Evolutionary conservation across 1,284 basidiomycete genomes (phyloP).

Genomic region (Apiotrichum siamense): DNA sequence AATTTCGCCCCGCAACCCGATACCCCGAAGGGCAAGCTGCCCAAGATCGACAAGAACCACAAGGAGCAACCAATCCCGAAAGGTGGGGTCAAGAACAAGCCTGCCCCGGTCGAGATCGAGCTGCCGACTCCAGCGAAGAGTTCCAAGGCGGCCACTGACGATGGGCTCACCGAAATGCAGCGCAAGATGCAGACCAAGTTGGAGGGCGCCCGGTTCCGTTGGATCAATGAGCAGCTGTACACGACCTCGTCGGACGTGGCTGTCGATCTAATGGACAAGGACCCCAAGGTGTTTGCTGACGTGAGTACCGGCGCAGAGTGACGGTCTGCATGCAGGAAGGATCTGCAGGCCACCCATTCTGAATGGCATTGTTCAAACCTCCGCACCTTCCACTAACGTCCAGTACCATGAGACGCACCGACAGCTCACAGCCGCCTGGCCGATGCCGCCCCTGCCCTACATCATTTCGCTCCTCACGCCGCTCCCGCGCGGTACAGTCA

Average conservation of each 20-base stretch:
- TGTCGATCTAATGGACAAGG: conserved; percentile 70
- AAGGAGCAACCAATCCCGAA: not conserved
- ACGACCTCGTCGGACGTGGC: conserved; percentile 70
- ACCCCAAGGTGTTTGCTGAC: conserved; percentile 68
- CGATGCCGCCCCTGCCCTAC: conserved; percentile 76
- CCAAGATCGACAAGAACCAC: not conserved
- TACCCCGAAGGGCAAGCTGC: not conserved
- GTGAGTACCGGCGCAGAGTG: too few relatives aligned
- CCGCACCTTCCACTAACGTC: conserved; percentile 6
- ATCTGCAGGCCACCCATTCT: too few relatives aligned
- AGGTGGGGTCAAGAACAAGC: conserved; percentile 1
- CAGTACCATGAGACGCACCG: conserved; percentile 90
- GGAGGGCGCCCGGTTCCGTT: conserved; percentile 79
- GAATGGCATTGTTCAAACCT: too few relatives aligned
- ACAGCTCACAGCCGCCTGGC: conserved; percentile 82
- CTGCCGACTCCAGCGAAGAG: conserved; percentile 19
- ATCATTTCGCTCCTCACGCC: conserved; percentile 58
- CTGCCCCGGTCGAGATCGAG: conserved; percentile 25
- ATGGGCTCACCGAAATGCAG: conserved; percentile 64
- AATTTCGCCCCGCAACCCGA: not conserved
- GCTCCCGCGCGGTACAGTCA: conserved; percentile 62
- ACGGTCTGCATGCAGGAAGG: too few relatives aligned
- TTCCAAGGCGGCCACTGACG: conserved; percentile 7
- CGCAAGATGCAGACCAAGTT: conserved; percentile 67
- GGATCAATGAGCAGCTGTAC: conserved; percentile 83